These are phyloP conservation scores for Giardia muris DNA, from an alignment of 208 protist genomes.

Conservation along the genomic window DNA sequence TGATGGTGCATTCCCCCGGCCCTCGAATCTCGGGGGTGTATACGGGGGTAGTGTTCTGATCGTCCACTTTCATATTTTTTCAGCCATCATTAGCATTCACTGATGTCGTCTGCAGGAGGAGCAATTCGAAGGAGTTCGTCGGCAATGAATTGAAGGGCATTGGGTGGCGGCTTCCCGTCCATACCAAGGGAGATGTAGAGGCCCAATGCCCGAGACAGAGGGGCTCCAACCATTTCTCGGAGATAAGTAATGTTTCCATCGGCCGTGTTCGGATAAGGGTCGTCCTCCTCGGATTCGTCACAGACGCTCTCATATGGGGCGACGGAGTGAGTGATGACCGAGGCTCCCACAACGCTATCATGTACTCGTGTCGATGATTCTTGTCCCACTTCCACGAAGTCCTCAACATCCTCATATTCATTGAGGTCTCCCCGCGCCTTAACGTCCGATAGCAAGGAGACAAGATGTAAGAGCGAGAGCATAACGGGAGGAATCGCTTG, in stretches of 20 bases:
- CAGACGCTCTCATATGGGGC: neutral
- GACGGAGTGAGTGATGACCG: neutral
- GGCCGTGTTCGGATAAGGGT: neutral
- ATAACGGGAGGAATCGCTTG: too few species aligned
- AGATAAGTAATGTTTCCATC: neutral
- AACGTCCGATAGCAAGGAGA: neutral
- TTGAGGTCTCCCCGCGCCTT: neutral
- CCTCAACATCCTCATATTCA: neutral
- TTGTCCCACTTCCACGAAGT: neutral
- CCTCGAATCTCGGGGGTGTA: too few species aligned
- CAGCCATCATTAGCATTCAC: too few species aligned
- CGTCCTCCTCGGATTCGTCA: neutral
- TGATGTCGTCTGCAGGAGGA: too few species aligned
- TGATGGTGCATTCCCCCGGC: too few species aligned
- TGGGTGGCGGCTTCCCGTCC: too few species aligned
- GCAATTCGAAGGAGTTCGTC: too few species aligned
- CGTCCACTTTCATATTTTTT: too few species aligned
- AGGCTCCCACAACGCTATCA: neutral
- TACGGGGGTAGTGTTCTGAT: too few species aligned
- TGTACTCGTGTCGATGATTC: neutral
- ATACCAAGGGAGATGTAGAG: too few species aligned
- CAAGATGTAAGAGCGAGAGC: too few species aligned
- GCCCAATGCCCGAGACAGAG: neutral
- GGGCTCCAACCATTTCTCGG: neutral
- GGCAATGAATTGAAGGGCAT: too few species aligned